phyloP scores from a whole-genome alignment of 1,139 yeast genomes.

The Suhomyces panamericanus region DNA sequence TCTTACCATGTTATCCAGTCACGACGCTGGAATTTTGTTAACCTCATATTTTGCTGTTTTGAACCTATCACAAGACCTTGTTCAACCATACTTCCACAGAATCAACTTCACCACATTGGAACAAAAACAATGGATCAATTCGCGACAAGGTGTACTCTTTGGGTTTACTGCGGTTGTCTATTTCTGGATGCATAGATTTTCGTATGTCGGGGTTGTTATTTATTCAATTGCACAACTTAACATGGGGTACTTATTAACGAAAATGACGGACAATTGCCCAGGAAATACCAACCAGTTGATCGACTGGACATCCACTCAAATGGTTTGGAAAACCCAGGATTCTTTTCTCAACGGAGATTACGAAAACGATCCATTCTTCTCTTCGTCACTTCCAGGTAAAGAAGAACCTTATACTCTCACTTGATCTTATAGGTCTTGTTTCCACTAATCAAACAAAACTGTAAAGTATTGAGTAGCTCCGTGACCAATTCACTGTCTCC shows the following conservation, averaged over 20 bases:
- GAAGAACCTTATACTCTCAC: conserved; percentile 1
- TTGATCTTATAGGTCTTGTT: conserved; percentile 25
- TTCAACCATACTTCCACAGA: conserved; percentile 53
- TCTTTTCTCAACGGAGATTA: conserved; percentile 18
- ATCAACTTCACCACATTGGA: conserved; percentile 49
- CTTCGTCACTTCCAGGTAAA: conserved; percentile 10
- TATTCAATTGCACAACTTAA: conserved; percentile 58
- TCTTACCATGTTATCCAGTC: conserved; percentile 35
- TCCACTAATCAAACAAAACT: conserved; percentile 37
- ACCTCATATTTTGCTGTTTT: conserved; percentile 50
- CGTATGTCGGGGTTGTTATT: conserved; percentile 49
- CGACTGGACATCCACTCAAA: conserved; percentile 35
- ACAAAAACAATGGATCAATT: conserved; percentile 50
- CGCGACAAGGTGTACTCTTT: conserved; percentile 58
- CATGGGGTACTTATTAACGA: conserved; percentile 55
- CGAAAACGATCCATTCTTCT: conserved; percentile 21
- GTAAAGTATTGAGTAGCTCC: conserved; percentile 21
- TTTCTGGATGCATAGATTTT: conserved; percentile 39
- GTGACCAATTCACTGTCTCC: conserved; percentile 17
- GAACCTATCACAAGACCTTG: conserved; percentile 46
- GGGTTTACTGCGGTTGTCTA: conserved; percentile 60
- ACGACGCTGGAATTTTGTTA: conserved; percentile 36
- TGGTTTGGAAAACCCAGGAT: conserved; percentile 30
- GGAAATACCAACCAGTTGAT: conserved; percentile 22
- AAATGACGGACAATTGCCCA: conserved; percentile 56